These are phyloP conservation scores for Malassezia equina DNA, from an alignment of 1,284 basidiomycete genomes.

Conservation along the genomic window DNA sequence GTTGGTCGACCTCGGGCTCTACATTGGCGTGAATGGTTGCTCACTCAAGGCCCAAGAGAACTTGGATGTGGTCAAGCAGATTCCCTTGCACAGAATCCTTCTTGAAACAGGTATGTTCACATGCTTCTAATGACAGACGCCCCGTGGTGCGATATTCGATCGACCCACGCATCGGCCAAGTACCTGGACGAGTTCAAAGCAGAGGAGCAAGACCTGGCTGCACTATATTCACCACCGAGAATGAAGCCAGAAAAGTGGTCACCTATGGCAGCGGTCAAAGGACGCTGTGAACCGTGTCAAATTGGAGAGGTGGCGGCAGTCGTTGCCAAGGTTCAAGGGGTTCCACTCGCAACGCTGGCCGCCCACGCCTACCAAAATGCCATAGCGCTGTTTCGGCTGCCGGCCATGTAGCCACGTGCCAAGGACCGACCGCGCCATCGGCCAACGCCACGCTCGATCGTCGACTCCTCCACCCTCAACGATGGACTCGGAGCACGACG, in stretches of 20 bases:
- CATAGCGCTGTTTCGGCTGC: slow-evolving; percentile 25
- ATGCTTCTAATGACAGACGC: slow-evolving; percentile 23
- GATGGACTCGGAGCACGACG: slow-evolving; percentile 42
- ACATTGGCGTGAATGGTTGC: slow-evolving; percentile 69
- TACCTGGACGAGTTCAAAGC: slow-evolving; percentile 55
- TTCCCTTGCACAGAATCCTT: slow-evolving; percentile 61
- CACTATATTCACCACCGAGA: slow-evolving; percentile 55
- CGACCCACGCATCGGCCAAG: slow-evolving; percentile 62
- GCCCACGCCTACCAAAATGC: slow-evolving; percentile 28
- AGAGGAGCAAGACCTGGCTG: slow-evolving; percentile 48
- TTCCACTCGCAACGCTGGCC: slow-evolving; percentile 57
- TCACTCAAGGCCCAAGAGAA: slow-evolving; percentile 70
- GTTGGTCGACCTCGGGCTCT: slow-evolving; percentile 52
- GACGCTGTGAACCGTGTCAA: slow-evolving; percentile 67
- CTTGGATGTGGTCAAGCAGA: slow-evolving; percentile 56
- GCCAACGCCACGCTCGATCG: not conserved
- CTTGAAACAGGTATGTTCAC: slow-evolving; percentile 61
- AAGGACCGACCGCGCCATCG: not conserved
- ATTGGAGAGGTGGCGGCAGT: slow-evolving; percentile 70
- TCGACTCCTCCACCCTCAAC: not conserved
- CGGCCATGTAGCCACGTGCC: slow-evolving; percentile 4
- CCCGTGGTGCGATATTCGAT: slow-evolving; percentile 67
- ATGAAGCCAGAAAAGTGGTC: slow-evolving; percentile 61
- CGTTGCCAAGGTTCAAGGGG: slow-evolving; percentile 56
- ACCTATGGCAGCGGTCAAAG: slow-evolving; percentile 62